Percentiles rank a stretch among this genome's conserved stretches.
phyloP scores from a whole-genome alignment of 2,329 filamentous ascomycete species.

The Acrodontium crateriforme region DNA sequence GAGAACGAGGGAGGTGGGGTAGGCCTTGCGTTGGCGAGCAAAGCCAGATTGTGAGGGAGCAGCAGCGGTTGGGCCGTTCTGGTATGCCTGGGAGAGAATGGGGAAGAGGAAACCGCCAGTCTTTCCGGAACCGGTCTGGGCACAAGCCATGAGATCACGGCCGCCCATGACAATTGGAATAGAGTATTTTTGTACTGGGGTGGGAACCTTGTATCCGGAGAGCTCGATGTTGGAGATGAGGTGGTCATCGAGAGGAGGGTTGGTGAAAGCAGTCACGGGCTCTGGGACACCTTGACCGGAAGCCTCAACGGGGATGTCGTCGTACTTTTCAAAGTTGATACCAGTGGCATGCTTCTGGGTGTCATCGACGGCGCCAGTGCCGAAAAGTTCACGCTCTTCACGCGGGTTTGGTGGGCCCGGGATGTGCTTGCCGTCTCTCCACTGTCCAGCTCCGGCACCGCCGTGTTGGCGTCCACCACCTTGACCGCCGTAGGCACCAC shows the following conservation, averaged over 20 bases:
- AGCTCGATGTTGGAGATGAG: slow-evolving; percentile 85
- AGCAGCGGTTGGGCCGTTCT: slow-evolving; percentile 63
- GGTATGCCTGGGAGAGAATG: slow-evolving; percentile 93
- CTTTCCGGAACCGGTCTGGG: slow-evolving; percentile 99
- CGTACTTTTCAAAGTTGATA: slow-evolving; percentile 99
- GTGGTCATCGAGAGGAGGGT: slow-evolving; percentile 90
- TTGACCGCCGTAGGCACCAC: slow-evolving; percentile 45
- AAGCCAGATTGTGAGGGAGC: slow-evolving; percentile 60
- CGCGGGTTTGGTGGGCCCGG: slow-evolving; percentile 78
- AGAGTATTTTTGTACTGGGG: slow-evolving; percentile 97
- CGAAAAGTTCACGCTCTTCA: slow-evolving; percentile 90
- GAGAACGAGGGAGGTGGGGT: slow-evolving; percentile 88
- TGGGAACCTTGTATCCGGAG: slow-evolving; percentile 88
- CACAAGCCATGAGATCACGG: slow-evolving; percentile 97
- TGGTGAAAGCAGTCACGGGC: slow-evolving; percentile 77
- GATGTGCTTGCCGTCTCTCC: slow-evolving; percentile 94
- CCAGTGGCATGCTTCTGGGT: slow-evolving; percentile 91
- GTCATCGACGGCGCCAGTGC: slow-evolving; percentile 73
- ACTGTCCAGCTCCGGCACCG: slow-evolving; percentile 88
- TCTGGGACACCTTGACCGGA: slow-evolving; percentile 90
- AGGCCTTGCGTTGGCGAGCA: slow-evolving; percentile 92
- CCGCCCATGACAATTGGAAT: slow-evolving; percentile 98
- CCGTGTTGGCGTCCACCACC: slow-evolving; percentile 45
- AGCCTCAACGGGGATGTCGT: slow-evolving; percentile 96
- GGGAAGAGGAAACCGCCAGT: slow-evolving; percentile 99